Conservation (phyloP, 139 green algal genomes). For the Bryopsis sp. region DNA sequence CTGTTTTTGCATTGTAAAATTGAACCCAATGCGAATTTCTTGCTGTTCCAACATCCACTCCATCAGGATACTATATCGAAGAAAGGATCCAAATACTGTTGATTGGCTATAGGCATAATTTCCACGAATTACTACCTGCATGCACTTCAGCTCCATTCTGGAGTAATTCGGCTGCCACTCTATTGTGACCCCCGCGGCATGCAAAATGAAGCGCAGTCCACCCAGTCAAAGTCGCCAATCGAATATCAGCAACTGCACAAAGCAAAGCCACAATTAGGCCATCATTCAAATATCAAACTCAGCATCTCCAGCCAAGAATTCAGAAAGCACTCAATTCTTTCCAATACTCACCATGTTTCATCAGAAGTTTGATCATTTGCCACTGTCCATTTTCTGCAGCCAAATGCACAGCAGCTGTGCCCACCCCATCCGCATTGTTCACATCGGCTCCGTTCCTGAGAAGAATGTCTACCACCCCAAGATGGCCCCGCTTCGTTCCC, state of each 20-base stretch:
- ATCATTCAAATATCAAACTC: too few relatives aligned
- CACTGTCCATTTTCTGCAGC: not conserved
- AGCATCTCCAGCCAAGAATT: too few relatives aligned
- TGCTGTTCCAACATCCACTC: too few relatives aligned
- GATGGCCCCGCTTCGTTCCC: not conserved
- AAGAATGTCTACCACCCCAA: too few relatives aligned
- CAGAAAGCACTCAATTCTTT: not conserved
- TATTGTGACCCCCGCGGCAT: not conserved
- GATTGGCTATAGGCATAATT: too few relatives aligned
- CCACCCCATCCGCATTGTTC: too few relatives aligned
- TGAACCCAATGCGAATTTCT: too few relatives aligned
- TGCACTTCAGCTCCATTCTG: conserved; percentile 9
- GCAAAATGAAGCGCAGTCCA: conserved; percentile 6
- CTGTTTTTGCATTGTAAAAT: too few relatives aligned
- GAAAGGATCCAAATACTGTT: too few relatives aligned
- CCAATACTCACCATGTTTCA: not conserved
- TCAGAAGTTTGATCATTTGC: conserved; percentile 6
- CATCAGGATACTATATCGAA: too few relatives aligned
- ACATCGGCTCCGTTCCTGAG: too few relatives aligned
- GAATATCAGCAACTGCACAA: conserved; percentile 1
- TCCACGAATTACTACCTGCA: too few relatives aligned
- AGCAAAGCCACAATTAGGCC: not conserved
- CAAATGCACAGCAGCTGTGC: conserved; percentile 11
- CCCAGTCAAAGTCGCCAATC: not conserved
- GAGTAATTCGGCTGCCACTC: not conserved